Evolutionary conservation across 768 basidiomycete genomes (phyloP).

Genomic region (Cytidiella melzeri): DNA sequence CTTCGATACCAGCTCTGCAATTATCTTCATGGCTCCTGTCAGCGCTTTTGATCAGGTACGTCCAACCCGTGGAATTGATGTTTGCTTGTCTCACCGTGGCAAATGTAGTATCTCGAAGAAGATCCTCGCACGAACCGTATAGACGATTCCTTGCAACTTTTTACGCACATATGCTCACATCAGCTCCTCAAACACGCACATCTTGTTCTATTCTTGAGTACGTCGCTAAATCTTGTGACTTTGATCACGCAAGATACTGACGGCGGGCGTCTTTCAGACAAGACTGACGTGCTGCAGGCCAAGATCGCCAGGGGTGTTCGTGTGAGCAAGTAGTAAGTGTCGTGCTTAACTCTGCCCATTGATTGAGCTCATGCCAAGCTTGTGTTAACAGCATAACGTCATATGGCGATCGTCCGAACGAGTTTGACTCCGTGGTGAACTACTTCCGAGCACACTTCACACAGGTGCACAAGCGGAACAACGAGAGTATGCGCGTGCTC

Average conservation of each 20-base stretch:
- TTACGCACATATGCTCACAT: slow-evolving; percentile 82
- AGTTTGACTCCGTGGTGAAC: slow-evolving; percentile 60
- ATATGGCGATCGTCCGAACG: slow-evolving; percentile 67
- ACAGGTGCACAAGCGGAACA: slow-evolving; percentile 65
- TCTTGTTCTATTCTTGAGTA: slow-evolving; percentile 56
- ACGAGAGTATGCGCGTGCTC: slow-evolving; percentile 48
- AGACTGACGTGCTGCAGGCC: slow-evolving; percentile 69
- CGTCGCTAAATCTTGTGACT: slow-evolving; percentile 54
- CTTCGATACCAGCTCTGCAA: slow-evolving; percentile 41
- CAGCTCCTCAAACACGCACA: slow-evolving; percentile 59
- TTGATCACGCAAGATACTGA: slow-evolving; percentile 31
- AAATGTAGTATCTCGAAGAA: slow-evolving; percentile 71
- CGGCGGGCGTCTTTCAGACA: slow-evolving; percentile 37
- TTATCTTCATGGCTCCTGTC: slow-evolving; percentile 82
- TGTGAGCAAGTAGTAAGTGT: slow-evolving; percentile 74
- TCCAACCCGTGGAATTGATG: not conserved
- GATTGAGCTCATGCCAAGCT: not conserved
- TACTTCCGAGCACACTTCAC: slow-evolving; percentile 86
- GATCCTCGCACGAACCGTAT: slow-evolving; percentile 81
- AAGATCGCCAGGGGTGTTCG: slow-evolving; percentile 66
- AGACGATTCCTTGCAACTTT: slow-evolving; percentile 84
- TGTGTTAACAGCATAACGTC: slow-evolving; percentile 56
- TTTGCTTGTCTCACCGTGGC: not conserved
- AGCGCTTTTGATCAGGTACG: slow-evolving; percentile 81
- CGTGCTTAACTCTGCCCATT: not conserved